Conservation (phyloP, 2,329 filamentous ascomycete genomes). For the Arthrobotrys entomopaga region DNA sequence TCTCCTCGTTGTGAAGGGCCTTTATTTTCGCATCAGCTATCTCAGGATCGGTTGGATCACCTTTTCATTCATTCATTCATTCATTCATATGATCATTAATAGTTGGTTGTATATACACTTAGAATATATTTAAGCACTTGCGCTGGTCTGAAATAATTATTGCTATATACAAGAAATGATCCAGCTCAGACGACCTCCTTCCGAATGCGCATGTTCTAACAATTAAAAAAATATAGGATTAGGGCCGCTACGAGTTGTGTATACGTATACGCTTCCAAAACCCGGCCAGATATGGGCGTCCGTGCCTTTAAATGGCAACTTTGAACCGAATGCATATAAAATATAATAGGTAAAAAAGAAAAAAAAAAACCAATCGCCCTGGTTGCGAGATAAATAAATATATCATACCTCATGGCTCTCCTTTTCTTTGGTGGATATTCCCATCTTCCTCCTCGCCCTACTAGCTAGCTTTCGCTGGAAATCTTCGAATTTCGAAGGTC, state of each 20-base stretch:
- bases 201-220: constrained; percentile 11
- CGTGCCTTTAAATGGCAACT: no score
- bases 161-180: constrained; percentile 1
- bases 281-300: no score
- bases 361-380: neutral
- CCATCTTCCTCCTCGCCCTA: constrained; percentile 60
- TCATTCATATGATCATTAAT: no score
- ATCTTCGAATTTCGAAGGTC: constrained; percentile 14
- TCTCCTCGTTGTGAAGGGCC: no score
- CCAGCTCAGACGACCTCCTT: constrained; percentile 15
- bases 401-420: constrained; percentile 4
- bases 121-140: no score
- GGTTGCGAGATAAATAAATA: neutral
- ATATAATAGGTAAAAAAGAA: constrained; percentile 1
- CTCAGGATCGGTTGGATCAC: no score
- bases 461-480: constrained; percentile 64
- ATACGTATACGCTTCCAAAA: no score
- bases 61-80: neutral
- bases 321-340: no score
- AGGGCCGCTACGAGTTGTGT: no score
- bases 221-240: neutral
- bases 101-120: no score
- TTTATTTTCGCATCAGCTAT: no score
- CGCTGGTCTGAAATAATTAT: neutral
- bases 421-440: constrained; percentile 5